These are phyloP conservation scores for Echium plantagineum DNA, from an alignment of 257 asterid genomes.

Conservation along the genomic window DNA sequence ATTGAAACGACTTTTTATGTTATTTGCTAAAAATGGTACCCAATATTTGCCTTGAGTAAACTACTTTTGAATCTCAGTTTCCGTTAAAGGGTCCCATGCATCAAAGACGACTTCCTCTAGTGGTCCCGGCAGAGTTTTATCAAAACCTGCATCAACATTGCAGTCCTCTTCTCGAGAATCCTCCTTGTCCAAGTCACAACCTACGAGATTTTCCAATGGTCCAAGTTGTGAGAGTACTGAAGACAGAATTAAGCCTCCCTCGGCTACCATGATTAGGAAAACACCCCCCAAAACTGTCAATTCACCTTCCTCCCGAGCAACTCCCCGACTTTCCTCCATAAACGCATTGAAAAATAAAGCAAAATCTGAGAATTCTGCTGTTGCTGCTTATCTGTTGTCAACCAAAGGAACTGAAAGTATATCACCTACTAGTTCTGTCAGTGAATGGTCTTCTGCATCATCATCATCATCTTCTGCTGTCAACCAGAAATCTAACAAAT, in stretches of 20 bases:
- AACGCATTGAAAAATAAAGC: conserved; percentile 30
- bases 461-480: conserved; percentile 63
- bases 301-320: conserved; percentile 35
- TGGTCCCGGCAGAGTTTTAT: conserved; percentile 42
- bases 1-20: conserved; percentile 12
- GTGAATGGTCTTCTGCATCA: conserved; percentile 91
- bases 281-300: conserved; percentile 24
- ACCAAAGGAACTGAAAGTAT: conserved; percentile 45
- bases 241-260: conserved; percentile 28
- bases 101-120: conserved; percentile 30
- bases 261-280: conserved; percentile 41
- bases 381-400: conserved; percentile 40
- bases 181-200: conserved; percentile 29
- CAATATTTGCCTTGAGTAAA: not conserved
- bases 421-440: conserved; percentile 90
- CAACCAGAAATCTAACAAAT: conserved; percentile 32
- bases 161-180: conserved; percentile 35
- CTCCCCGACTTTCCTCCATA: conserved; percentile 45
- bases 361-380: conserved; percentile 32
- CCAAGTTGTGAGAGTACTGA: conserved; percentile 46
- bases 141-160: conserved; percentile 40
- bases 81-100: conserved; percentile 44
- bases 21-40: not conserved
- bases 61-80: conserved; percentile 22
- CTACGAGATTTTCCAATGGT: conserved; percentile 44